Evolutionary conservation across 108 stramenopile genomes (phyloP).

Genomic region (Aurantiochytrium sp.): DNA sequence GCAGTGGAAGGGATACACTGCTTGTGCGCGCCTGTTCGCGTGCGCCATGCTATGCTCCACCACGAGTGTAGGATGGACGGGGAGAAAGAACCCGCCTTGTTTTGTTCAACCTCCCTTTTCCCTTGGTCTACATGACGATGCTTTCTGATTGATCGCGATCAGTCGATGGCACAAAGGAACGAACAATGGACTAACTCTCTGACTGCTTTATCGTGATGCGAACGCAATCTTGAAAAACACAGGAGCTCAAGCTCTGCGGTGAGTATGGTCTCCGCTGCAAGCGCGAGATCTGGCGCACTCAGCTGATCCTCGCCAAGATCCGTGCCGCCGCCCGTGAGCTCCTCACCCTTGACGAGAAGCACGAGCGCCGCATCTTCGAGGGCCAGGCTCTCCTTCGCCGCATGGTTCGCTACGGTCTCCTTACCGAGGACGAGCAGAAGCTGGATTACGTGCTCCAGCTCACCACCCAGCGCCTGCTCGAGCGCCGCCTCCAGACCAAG

Average conservation of each 20-base stretch:
- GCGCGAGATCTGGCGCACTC: constrained; percentile 99
- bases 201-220: too few species aligned
- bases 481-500: constrained; percentile 92
- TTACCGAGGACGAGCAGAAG: constrained; percentile 89
- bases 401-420: constrained; percentile 88
- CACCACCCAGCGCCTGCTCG: constrained; percentile 94
- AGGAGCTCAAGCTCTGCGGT: constrained; percentile 74
- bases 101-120: too few species aligned
- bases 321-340: constrained; percentile 95
- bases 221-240: not conserved
- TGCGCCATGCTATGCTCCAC: too few species aligned
- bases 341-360: constrained; percentile 87
- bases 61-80: too few species aligned
- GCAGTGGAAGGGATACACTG: too few species aligned
- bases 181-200: too few species aligned
- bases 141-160: too few species aligned
- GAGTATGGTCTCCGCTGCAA: constrained; percentile 99
- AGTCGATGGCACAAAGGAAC: too few species aligned
- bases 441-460: constrained; percentile 95
- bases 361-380: constrained; percentile 97
- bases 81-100: too few species aligned
- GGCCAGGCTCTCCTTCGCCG: constrained; percentile 94
- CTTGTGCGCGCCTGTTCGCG: too few species aligned
- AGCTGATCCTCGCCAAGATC: constrained; percentile 96
- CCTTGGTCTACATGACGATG: too few species aligned